These are phyloP conservation scores for Mortierella antarctica DNA, from an alignment of 192 early-diverging fungal species.

Conservation along the genomic window DNA sequence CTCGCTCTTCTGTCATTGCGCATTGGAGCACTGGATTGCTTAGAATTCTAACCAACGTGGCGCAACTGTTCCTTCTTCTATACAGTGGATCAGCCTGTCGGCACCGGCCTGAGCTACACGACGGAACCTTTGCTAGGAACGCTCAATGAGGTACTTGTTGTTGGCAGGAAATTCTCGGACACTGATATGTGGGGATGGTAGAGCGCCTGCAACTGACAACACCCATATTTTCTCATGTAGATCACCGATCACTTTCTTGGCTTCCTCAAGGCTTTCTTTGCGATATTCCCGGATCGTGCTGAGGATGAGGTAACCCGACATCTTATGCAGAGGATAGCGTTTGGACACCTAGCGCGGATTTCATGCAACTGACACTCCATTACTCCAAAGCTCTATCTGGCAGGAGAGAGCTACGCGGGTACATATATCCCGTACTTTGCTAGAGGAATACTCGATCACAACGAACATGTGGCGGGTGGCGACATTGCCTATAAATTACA, in stretches of 20 bases:
- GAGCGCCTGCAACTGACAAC: no score
- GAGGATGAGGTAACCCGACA: slow-evolving; percentile 53
- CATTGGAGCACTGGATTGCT: background rate
- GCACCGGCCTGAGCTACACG: slow-evolving; percentile 71
- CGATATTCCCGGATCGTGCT: slow-evolving; percentile 60
- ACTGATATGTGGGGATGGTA: no score
- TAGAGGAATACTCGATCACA: slow-evolving; percentile 45
- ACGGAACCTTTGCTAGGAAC: slow-evolving; percentile 42
- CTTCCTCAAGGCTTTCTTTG: slow-evolving; percentile 63
- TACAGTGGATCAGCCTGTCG: slow-evolving; percentile 73
- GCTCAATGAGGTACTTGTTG: slow-evolving; percentile 58
- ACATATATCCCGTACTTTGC: slow-evolving; percentile 73
- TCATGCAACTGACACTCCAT: background rate
- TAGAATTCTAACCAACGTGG: background rate
- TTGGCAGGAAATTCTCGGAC: background rate
- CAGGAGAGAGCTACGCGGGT: slow-evolving; percentile 74
- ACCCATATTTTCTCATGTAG: slow-evolving; percentile 11
- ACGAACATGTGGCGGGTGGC: slow-evolving; percentile 20
- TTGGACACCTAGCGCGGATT: background rate
- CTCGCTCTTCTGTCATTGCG: background rate
- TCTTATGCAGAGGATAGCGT: background rate
- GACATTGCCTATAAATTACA: slow-evolving; percentile 57
- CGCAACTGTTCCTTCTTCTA: background rate
- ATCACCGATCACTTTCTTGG: slow-evolving; percentile 52
- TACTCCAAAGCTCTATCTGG: slow-evolving; percentile 62